A percentile compares a stretch with the other conserved stretches of the same genome.
Evolutionary conservation across 2,329 filamentous ascomycete genomes (phyloP).

Genomic region (Fusarium sp.): DNA sequence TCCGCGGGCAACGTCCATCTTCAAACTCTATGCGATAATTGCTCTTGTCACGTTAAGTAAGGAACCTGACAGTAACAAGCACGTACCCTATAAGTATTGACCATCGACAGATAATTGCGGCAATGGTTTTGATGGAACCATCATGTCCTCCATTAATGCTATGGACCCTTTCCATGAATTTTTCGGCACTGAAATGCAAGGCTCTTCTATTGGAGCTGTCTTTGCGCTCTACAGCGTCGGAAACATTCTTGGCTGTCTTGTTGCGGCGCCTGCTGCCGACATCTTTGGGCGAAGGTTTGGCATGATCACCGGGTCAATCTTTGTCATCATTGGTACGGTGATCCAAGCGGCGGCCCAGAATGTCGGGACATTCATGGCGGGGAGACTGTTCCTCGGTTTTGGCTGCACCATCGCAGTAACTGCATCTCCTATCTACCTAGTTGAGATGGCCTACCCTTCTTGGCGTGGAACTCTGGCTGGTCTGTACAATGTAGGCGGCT

Average conservation of each 20-base stretch:
- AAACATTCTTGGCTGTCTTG: neutral
- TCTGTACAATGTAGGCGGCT: neutral
- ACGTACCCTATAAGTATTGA: neutral
- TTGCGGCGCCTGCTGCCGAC: neutral
- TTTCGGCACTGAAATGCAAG: neutral
- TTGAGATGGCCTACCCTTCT: neutral
- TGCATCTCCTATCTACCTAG: neutral
- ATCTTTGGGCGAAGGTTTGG: neutral
- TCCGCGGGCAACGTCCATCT: neutral
- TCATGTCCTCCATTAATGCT: neutral
- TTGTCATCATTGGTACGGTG: neutral
- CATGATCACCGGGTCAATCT: neutral
- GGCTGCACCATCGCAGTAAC: neutral
- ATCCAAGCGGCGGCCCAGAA: neutral
- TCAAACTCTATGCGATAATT: neutral
- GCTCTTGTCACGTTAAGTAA: neutral
- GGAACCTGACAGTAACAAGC: rapidly evolving
- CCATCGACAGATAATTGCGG: neutral
- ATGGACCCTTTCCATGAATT: neutral
- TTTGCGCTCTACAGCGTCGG: neutral
- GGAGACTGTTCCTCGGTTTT: neutral
- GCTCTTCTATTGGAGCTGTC: neutral
- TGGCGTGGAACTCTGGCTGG: neutral
- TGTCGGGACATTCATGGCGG: neutral
- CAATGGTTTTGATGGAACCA: neutral